Evolutionary conservation across 805 yeast species (phyloP).

Genomic region (Cyberlindnera maritima): DNA sequence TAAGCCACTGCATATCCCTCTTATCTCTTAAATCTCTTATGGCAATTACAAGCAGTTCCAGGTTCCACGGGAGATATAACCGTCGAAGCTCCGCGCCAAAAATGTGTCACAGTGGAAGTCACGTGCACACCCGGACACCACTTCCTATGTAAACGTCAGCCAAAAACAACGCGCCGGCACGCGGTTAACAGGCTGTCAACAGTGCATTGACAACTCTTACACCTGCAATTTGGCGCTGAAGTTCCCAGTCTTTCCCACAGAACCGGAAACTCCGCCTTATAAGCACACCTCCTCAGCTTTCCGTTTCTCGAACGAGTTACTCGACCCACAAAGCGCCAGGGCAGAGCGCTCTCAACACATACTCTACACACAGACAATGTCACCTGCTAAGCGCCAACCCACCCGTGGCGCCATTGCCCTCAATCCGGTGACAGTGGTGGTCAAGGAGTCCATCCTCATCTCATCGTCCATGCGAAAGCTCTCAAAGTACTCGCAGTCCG

Average conservation of each 20-base stretch:
- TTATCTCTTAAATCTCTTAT: too few species aligned
- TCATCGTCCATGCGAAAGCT: constrained; percentile 89
- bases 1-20: too few species aligned
- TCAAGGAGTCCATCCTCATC: constrained; percentile 83
- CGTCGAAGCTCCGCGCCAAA: too few species aligned
- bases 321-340: not conserved
- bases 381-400: constrained; percentile 3
- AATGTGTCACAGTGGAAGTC: too few species aligned
- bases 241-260: not conserved
- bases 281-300: not conserved
- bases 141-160: not conserved
- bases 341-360: not conserved
- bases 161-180: not conserved
- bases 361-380: not conserved
- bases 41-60: too few species aligned
- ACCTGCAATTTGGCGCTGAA: not conserved
- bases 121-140: not conserved
- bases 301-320: not conserved
- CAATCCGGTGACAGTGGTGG: constrained; percentile 78
- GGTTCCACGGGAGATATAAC: too few species aligned
- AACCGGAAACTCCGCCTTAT: too few species aligned
- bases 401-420: constrained; percentile 37
- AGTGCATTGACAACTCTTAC: not conserved
- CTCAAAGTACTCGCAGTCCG: constrained; percentile 70
- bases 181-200: not conserved